A percentile compares a stretch with the other conserved stretches of the same genome.
phyloP scores from a whole-genome alignment of 306 rosid species.

The apple (Malus domestica) region DNA sequence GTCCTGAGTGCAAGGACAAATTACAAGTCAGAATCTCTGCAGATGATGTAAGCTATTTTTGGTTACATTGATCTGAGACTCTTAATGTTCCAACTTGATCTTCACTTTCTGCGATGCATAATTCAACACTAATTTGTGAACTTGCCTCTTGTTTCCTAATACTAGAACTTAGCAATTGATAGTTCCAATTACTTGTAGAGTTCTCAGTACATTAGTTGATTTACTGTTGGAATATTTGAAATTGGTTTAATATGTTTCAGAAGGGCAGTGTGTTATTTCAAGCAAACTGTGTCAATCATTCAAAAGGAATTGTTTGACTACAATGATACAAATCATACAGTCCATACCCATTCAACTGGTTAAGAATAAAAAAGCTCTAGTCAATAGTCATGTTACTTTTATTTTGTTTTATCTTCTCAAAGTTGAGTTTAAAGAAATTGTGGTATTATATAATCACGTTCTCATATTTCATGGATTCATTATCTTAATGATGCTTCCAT shows the following conservation, averaged over 20 bases:
- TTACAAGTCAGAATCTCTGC: conserved; percentile 77
- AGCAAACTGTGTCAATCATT: neutral
- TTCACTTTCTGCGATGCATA: neutral
- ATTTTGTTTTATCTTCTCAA: neutral
- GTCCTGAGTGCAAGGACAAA: conserved; percentile 88
- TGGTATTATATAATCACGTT: neutral
- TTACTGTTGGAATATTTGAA: neutral
- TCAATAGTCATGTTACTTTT: neutral
- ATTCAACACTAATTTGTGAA: neutral
- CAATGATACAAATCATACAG: neutral
- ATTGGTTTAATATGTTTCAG: neutral
- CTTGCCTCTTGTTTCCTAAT: neutral
- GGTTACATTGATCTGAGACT: neutral
- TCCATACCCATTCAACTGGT: neutral
- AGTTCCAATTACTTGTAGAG: neutral
- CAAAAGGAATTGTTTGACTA: neutral
- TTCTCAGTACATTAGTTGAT: neutral
- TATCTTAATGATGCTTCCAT: conserved; percentile 3
- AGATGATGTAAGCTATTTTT: conserved; percentile 70
- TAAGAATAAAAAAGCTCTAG: neutral
- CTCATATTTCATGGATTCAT: conserved; percentile 8
- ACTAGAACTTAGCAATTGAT: neutral
- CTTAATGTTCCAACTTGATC: neutral
- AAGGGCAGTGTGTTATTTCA: neutral
- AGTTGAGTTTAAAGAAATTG: neutral